Percentiles rank a stretch among this genome's conserved stretches.
Evolutionary conservation across 805 yeast genomes (phyloP).

Genomic region (Saturnispora galanensis): DNA sequence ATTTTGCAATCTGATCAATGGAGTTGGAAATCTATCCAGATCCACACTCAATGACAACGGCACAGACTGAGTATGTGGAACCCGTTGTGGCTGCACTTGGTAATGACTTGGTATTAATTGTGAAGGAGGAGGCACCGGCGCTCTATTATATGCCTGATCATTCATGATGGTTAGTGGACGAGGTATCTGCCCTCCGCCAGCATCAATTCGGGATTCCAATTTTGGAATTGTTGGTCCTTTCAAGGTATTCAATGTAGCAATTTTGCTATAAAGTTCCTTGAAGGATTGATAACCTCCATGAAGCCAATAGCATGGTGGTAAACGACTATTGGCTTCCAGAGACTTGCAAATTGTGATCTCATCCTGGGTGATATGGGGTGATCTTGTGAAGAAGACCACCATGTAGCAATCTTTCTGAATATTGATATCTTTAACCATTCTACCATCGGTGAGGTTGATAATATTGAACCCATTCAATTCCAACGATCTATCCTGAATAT

Average conservation of each 20-base stretch:
- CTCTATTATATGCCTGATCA: too few relatives aligned
- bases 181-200: not conserved
- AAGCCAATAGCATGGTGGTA: constrained; percentile 15
- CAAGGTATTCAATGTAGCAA: too few relatives aligned
- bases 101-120: constrained; percentile 1
- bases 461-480: constrained; percentile 1
- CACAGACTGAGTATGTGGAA: not conserved
- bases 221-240: too few relatives aligned
- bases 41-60: not conserved
- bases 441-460: constrained; percentile 5
- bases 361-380: not conserved
- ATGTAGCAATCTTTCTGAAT: not conserved
- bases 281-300: constrained; percentile 29
- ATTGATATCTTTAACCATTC: not conserved
- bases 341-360: not conserved
- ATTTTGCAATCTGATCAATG: constrained; percentile 40
- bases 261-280: not conserved
- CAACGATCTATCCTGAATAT: constrained; percentile 3
- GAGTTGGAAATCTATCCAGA: constrained; percentile 10
- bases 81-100: constrained; percentile 26
- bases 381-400: constrained; percentile 9
- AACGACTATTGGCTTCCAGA: constrained; percentile 1
- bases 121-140: not conserved
- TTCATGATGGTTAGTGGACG: not conserved
- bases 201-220: too few relatives aligned